A percentile compares a stretch with the other conserved stretches of the same genome.
Conservation (phyloP, 345 rosid species). For the Syzygium jambos region DNA sequence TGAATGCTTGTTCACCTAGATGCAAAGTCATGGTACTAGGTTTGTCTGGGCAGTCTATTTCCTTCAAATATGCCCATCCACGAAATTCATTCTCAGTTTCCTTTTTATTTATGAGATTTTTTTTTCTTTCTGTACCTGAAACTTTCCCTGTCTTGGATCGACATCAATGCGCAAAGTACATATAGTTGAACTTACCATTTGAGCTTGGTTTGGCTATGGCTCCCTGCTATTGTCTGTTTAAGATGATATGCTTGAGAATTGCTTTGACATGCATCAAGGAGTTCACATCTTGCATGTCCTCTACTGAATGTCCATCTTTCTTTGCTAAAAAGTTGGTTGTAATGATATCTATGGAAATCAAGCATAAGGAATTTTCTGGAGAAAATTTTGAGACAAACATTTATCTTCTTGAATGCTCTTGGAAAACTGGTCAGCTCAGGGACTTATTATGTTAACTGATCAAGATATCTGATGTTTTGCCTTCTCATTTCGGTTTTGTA, state of each 20-base stretch:
- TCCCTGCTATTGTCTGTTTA: not conserved
- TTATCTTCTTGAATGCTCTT: not conserved
- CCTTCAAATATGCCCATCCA: not conserved
- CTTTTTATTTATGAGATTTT: not conserved
- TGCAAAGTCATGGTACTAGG: not conserved
- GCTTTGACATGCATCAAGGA: not conserved
- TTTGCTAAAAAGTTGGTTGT: not conserved
- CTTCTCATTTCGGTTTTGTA: not conserved
- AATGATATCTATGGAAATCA: not conserved
- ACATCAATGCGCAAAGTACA: not conserved
- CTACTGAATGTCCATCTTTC: not conserved
- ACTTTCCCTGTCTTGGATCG: not conserved
- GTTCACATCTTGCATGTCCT: not conserved
- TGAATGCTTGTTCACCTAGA: not conserved
- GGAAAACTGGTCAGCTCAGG: not conserved
- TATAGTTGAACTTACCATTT: not conserved
- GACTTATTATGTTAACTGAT: not conserved
- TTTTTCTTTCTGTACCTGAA: not conserved
- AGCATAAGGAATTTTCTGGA: not conserved
- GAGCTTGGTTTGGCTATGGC: not conserved
- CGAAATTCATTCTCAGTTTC: not conserved
- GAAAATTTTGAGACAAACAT: not conserved
- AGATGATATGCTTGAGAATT: not conserved
- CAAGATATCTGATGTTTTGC: not conserved
- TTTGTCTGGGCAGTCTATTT: not conserved